These are phyloP conservation scores for Coemansia sp. DNA, from an alignment of 371 early-diverging fungal genomes.

Conservation along the genomic window DNA sequence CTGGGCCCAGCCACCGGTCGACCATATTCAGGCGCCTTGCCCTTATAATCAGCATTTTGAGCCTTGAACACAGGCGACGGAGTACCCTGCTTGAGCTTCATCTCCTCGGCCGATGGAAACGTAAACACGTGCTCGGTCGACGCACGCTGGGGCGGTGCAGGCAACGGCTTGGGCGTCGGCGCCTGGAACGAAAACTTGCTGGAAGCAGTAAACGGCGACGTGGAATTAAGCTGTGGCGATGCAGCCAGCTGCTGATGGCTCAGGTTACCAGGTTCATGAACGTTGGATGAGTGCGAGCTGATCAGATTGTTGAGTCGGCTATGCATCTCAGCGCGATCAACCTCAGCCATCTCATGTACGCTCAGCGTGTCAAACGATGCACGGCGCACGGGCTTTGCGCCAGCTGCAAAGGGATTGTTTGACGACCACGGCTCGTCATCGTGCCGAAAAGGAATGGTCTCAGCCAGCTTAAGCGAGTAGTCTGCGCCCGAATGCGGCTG, in stretches of 20 bases:
- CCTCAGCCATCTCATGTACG: constrained; percentile 47
- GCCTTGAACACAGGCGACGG: constrained; percentile 36
- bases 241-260: constrained; percentile 20
- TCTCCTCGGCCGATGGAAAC: constrained; percentile 20
- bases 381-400: constrained; percentile 18
- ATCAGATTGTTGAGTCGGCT: constrained; percentile 37
- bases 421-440: constrained; percentile 15
- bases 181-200: constrained; percentile 41
- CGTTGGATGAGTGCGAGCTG: constrained; percentile 17
- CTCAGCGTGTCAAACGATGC: constrained; percentile 45
- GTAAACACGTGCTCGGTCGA: constrained; percentile 25
- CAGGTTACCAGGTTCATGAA: not conserved
- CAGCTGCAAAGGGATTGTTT: constrained; percentile 33
- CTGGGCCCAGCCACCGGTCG: not conserved
- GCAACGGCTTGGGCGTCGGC: constrained; percentile 35
- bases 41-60: not conserved
- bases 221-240: constrained; percentile 18
- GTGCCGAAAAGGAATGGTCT: not conserved
- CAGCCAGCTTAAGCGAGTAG: constrained; percentile 7
- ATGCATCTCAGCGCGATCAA: constrained; percentile 34
- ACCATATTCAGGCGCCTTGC: not conserved
- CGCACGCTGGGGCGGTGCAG: constrained; percentile 22
- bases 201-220: constrained; percentile 12
- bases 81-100: constrained; percentile 4
- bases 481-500: not conserved